Evolutionary conservation across 257 asterid species (phyloP), one percentile per base, ranked within the genome.

Genomic region (Petrea volubilis): DNA sequence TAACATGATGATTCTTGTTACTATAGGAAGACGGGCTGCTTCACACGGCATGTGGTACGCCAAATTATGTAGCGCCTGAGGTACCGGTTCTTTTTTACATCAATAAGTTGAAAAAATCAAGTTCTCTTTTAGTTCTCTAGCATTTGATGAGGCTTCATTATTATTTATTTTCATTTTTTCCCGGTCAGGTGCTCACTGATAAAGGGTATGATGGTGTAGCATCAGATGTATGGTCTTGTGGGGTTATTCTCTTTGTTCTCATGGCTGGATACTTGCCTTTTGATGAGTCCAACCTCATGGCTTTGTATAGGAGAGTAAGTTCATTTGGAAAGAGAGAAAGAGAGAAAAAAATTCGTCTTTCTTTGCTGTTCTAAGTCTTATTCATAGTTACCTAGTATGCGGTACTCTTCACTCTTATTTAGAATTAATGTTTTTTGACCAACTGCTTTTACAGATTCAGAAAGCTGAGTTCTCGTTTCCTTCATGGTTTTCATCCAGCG

Each of bases 41-140:
- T 79, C 96, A 91, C 72, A 88, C 94, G 17, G 86, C 96, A 31
- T 91, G 96, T 59, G 97, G 96, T 60, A 91, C 97, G 15, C 96
- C 97, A 68, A 91, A 91, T 72, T 91, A 88, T 83, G 92, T 91
- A 28, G 96, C 97, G 25, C 92, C 96, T 34, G 94, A 91, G 94
- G 96, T 91, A 87, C n/a, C n/a, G 56, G 20, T 41, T 41, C 52
- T 46, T 60, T 36, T 43, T 58, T 79, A 73, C 29, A 46, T 34
- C n/a, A n/a, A n/a, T n/a, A n/a, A n/a, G 60, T 7, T 38, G 50
- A 67, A 33, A 33, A 62, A 57, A 68, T 14, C 18, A 63, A 70
- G 18, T 66, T 70, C 34, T 63, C n/a, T 55, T 49, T 62, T 51
- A 76, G 1, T 67, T 57, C 43, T 70, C 57, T 29, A 55, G 73